Conservation (phyloP, 2,329 filamentous ascomycete genomes). For the Cephalotrichum gorgonifer region DNA sequence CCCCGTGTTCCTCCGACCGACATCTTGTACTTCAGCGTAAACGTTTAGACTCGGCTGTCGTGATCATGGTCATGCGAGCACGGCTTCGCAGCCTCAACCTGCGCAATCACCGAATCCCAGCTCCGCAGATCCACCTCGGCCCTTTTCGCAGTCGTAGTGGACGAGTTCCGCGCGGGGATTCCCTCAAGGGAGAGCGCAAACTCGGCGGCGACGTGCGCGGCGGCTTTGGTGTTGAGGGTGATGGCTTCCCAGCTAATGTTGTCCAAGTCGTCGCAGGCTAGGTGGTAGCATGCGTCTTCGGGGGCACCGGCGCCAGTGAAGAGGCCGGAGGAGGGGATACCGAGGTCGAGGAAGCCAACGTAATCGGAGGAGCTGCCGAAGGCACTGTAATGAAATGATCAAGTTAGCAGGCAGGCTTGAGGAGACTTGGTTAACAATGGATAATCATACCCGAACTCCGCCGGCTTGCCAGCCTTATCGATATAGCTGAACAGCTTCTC, state of each 20-base stretch:
- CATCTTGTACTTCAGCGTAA: background rate
- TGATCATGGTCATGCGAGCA: slow-evolving; percentile 6
- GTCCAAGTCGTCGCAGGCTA: slow-evolving; percentile 26
- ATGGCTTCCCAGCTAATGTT: slow-evolving; percentile 25
- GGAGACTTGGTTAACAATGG: background rate
- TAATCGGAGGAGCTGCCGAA: slow-evolving; percentile 29
- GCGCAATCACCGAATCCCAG: slow-evolving; percentile 1
- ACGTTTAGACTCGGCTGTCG: background rate
- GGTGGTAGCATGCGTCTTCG: slow-evolving; percentile 22
- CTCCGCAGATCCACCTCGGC: background rate
- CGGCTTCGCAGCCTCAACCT: background rate
- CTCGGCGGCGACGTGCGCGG: slow-evolving; percentile 36
- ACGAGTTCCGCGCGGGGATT: slow-evolving; percentile 20
- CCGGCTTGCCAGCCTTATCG: slow-evolving; percentile 20
- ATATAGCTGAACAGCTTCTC: slow-evolving; percentile 23
- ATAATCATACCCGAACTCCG: slow-evolving; percentile 18
- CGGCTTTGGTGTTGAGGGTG: slow-evolving; percentile 24
- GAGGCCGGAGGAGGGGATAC: slow-evolving; percentile 28
- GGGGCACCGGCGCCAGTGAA: slow-evolving; percentile 26
- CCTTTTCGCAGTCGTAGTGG: slow-evolving; percentile 4
- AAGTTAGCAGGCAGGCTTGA: background rate
- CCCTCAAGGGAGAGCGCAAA: slow-evolving; percentile 24
- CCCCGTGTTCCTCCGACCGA: background rate
- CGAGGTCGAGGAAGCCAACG: slow-evolving; percentile 26
- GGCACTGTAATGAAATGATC: slow-evolving; percentile 14